Percentiles rank a stretch among this genome's conserved stretches.
These are phyloP conservation scores for Friedmanniomyces simplex DNA, from an alignment of 495 filamentous ascomycete genomes.

Conservation along the genomic window DNA sequence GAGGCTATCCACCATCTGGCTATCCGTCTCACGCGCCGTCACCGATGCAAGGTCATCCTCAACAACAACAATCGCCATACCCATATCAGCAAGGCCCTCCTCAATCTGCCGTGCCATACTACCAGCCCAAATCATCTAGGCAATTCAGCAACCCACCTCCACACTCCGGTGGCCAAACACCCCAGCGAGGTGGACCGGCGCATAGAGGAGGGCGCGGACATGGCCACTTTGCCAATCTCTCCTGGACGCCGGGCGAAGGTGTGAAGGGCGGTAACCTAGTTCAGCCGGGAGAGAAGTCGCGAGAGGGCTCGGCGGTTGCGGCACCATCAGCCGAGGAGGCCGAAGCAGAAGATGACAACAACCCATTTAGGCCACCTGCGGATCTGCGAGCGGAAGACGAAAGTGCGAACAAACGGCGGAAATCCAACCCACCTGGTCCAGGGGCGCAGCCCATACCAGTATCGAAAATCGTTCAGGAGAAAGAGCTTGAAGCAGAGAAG, in stretches of 20 bases:
- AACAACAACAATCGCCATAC: slow-evolving; percentile 7
- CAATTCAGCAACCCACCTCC: slow-evolving; percentile 28
- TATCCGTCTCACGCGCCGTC: slow-evolving; percentile 33
- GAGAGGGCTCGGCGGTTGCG: slow-evolving; percentile 7
- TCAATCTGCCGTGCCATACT: slow-evolving; percentile 37
- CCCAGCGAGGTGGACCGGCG: slow-evolving; percentile 30
- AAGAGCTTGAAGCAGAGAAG: slow-evolving; percentile 5
- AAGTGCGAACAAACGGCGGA: slow-evolving; percentile 35
- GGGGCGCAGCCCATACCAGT: no score
- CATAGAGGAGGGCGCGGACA: slow-evolving; percentile 32
- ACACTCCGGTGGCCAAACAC: slow-evolving; percentile 10
- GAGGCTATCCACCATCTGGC: slow-evolving; percentile 32
- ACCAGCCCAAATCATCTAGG: slow-evolving; percentile 40
- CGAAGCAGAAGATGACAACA: slow-evolving; percentile 42
- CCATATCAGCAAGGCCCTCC: slow-evolving; percentile 8
- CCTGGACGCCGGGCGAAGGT: slow-evolving; percentile 43
- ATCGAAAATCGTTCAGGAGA: neutral
- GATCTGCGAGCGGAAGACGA: slow-evolving; percentile 56
- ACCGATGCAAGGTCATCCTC: slow-evolving; percentile 9
- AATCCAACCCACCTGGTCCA: slow-evolving; percentile 10
- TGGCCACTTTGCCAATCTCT: slow-evolving; percentile 50
- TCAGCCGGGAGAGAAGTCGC: slow-evolving; percentile 16
- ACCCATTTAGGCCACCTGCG: slow-evolving; percentile 52
- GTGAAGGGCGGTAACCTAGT: slow-evolving; percentile 34
- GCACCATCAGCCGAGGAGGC: neutral